Evolutionary conservation across 2,329 filamentous ascomycete genomes (phyloP), one percentile per base, ranked within the genome.

Genomic region (Fonsecaea erecta): DNA sequence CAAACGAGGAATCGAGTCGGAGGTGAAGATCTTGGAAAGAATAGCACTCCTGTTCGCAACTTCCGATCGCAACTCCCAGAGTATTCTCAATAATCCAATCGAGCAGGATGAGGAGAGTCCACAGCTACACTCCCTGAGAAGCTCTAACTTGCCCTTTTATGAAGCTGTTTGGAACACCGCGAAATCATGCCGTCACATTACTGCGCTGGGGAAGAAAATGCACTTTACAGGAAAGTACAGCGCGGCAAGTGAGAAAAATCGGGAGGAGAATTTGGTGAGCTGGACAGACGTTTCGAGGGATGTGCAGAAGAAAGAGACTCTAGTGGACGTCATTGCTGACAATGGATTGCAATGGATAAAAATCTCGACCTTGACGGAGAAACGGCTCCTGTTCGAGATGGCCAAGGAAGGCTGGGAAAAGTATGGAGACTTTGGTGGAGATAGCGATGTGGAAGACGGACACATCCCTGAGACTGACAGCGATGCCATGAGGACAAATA

Each of bases 281-380:
- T 59, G 52, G 56, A 59, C 64, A 28, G n/a, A 9, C 6, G 9
- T 35, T 12, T 16, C 26, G 12, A 35, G 14, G 28, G 18, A 43
- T 52, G 11, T 34, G 21, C 26, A 18, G 16, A 81, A 83, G 72
- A 80, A 78, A 37, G 82, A 81, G 66, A 85, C 85, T 0, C 77
- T 85, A 59, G 86, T 90, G 3, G 88, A 91, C 75, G 84, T 90
- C 52, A 84, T 91, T 28, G 82, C 86, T 1, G 80, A 86, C 62
- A 82, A 86, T 73, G 88, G 88, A 11, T 76, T 82, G 63, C 82
- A 87, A 71, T 91, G 88, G 89, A 83, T 88, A 60, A 90, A 90
- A 74, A 84, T 91, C 1, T 89, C 86, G 4, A 88, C 87, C 3
- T 78, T 89, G 26, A 88, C 86, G 0, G 84, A 89, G 68, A 86